Evolutionary conservation across 116 monocot genomes (phyloP).

Genomic region (Trichopus zeylanicus): DNA sequence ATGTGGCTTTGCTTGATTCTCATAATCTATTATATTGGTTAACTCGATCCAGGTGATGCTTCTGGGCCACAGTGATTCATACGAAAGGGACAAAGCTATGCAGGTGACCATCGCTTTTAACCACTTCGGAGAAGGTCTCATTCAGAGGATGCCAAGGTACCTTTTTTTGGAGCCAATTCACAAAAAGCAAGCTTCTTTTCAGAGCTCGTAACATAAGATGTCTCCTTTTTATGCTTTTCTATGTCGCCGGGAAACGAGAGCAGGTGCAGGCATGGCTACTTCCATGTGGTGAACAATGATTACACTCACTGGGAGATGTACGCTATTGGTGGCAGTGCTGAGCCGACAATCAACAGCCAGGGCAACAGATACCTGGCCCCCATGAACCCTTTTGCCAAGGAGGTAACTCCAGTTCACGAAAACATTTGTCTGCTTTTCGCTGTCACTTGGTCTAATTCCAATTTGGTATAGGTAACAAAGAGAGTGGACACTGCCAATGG

Average conservation of each 20-base stretch:
- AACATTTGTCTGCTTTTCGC: too few relatives aligned
- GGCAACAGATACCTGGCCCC: slow-evolving; percentile 43
- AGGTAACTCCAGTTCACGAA: slow-evolving; percentile 4
- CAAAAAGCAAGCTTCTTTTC: not conserved
- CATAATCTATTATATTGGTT: not conserved
- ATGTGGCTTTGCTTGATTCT: too few relatives aligned
- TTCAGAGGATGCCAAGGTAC: slow-evolving; percentile 18
- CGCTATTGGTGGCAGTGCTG: slow-evolving; percentile 30
- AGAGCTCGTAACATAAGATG: too few relatives aligned
- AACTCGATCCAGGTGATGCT: slow-evolving; percentile 51
- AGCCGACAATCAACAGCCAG: slow-evolving; percentile 35
- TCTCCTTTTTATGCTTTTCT: not conserved
- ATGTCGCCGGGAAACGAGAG: not conserved
- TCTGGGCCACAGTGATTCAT: slow-evolving; percentile 58
- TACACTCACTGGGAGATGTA: slow-evolving; percentile 46
- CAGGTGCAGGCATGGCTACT: slow-evolving; percentile 29
- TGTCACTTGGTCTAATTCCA: too few relatives aligned
- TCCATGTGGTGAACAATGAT: slow-evolving; percentile 43
- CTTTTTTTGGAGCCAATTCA: not conserved
- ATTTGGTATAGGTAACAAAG: slow-evolving; percentile 11
- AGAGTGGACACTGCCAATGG: slow-evolving; percentile 2
- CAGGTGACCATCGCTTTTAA: slow-evolving; percentile 60
- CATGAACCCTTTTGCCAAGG: slow-evolving; percentile 14
- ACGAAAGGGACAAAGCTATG: slow-evolving; percentile 48
- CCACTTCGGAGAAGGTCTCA: slow-evolving; percentile 15